Percentiles rank a stretch among this genome's conserved stretches.
Evolutionary conservation across 23 red algal genomes (phyloP).

Genomic region (Porphyridium purpureum): DNA sequence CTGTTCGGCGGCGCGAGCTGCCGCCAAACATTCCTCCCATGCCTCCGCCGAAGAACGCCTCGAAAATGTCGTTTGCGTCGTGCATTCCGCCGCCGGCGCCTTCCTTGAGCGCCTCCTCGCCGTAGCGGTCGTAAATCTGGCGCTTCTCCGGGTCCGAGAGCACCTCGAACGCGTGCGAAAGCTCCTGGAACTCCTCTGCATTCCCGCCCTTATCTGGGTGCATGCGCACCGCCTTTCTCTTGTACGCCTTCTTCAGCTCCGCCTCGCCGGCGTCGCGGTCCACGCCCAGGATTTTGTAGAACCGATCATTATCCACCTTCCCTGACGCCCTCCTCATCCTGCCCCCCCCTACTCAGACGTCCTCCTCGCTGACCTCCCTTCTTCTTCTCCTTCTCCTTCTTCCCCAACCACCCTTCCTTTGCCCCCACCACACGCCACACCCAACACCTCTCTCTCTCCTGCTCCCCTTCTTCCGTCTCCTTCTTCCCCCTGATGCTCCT

Average conservation of each 20-base stretch:
- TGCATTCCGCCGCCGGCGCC: slow-evolving; percentile 34
- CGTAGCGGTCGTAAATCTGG: slow-evolving; percentile 79
- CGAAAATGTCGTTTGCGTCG: slow-evolving; percentile 83
- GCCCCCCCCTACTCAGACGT: no score
- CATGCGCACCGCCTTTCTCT: slow-evolving; percentile 42
- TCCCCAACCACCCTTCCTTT: no score
- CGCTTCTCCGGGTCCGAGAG: slow-evolving; percentile 90
- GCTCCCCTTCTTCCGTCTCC: no score
- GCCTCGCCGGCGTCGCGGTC: slow-evolving; percentile 28
- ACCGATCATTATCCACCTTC: not conserved
- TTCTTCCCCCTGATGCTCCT: no score
- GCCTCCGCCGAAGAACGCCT: slow-evolving; percentile 86
- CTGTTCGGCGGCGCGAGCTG: slow-evolving; percentile 25
- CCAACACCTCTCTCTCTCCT: no score
- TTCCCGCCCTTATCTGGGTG: slow-evolving; percentile 94
- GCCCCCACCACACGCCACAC: no score
- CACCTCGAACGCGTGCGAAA: slow-evolving; percentile 78
- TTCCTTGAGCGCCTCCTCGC: slow-evolving; percentile 88
- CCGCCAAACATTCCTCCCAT: slow-evolving; percentile 8
- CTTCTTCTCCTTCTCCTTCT: no score
- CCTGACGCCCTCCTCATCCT: no score
- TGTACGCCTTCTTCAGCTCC: slow-evolving; percentile 76
- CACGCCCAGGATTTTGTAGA: not conserved
- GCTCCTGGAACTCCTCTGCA: slow-evolving; percentile 91
- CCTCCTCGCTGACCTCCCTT: no score